A percentile compares a stretch with the other conserved stretches of the same genome.
phyloP scores from a whole-genome alignment of 495 filamentous ascomycete genomes.

The Acidiella bohemica region DNA sequence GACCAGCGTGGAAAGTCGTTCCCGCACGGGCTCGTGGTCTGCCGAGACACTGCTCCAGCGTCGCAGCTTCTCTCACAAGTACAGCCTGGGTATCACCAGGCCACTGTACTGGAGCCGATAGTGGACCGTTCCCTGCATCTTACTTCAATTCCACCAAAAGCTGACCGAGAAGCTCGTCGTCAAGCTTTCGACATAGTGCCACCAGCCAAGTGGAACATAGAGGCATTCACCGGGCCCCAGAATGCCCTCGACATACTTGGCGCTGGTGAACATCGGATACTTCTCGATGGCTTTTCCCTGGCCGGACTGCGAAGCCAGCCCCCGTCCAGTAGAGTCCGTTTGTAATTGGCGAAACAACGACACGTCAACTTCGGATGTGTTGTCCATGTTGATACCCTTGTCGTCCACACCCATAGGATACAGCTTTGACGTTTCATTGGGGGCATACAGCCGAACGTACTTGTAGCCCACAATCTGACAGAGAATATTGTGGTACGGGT shows the following conservation, averaged over 20 bases:
- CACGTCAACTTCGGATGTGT: slow-evolving; percentile 69
- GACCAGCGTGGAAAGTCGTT: too few species aligned
- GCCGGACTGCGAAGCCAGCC: too few species aligned
- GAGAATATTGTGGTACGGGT: slow-evolving; percentile 87
- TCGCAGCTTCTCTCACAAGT: too few species aligned
- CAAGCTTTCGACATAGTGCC: slow-evolving; percentile 89
- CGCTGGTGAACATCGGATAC: slow-evolving; percentile 44
- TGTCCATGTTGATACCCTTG: slow-evolving; percentile 76
- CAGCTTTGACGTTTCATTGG: slow-evolving; percentile 43
- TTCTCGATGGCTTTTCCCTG: slow-evolving; percentile 30
- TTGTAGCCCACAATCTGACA: slow-evolving; percentile 84
- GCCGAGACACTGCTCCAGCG: too few species aligned
- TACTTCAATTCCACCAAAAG: slow-evolving; percentile 77
- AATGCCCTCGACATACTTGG: slow-evolving; percentile 65
- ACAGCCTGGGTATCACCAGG: too few species aligned
- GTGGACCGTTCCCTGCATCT: too few species aligned
- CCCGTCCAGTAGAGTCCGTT: neutral
- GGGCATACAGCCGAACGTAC: slow-evolving; percentile 76
- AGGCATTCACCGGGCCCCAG: slow-evolving; percentile 69
- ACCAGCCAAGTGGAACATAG: slow-evolving; percentile 93
- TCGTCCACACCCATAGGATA: slow-evolving; percentile 55
- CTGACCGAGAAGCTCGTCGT: slow-evolving; percentile 87
- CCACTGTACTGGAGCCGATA: too few species aligned
- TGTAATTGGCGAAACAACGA: neutral
- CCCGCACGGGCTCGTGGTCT: too few species aligned